Base-by-base conservation (phyloP, 768 basidiomycete species). In the Pleurotus pulmonarius region DNA sequence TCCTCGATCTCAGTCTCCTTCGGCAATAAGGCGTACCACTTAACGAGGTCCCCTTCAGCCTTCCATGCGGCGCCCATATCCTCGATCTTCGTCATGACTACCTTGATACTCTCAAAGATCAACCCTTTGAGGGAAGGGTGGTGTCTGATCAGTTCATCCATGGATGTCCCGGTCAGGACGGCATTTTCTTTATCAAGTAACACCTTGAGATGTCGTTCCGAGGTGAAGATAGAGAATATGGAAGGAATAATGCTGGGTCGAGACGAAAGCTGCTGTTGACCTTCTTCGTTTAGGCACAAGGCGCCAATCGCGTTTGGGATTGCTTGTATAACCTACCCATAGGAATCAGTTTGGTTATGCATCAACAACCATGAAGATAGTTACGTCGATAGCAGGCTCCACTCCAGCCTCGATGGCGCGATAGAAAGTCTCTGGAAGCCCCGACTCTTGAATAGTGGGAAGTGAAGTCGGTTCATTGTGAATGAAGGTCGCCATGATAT, bases 391-490 rank as follows among this genome's bases (percentile, higher is more conserved):
- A 0, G 90, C 85, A 5, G 92, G 84, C 60, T 96, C 94, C 41
- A 96, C 79, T 3, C 88, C 91, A 37, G 77, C 75, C 71, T 96
- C 93, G 44, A 99, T 83, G 3, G 89, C 83, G 56, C 82, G 80
- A 71, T 94, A 98, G 64, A 99, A 93, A 0, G 85, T 81, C 63
- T 94, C 90, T 0, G 97, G 97, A 3, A 99, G 71, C 4, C 88
- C 85, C 24, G 86, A 82, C 70, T 99, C 97, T 70, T 99, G 97
- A 18, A 99, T 89, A 54, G 96, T 87, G 2, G 85, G 76, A 56
- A 99, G 74, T 13, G 93, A 97, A 0, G 95, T 98, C 5, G 97
- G 97, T 69, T 99, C 97, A 61, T 98, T 99, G 76, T 99, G 96
- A 7, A 98, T 87, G 70, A 98, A 98, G 0, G 94, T 94, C 12